phyloP scores from a whole-genome alignment of 371 early-diverging fungal species.

The Mortierella sp. region DNA sequence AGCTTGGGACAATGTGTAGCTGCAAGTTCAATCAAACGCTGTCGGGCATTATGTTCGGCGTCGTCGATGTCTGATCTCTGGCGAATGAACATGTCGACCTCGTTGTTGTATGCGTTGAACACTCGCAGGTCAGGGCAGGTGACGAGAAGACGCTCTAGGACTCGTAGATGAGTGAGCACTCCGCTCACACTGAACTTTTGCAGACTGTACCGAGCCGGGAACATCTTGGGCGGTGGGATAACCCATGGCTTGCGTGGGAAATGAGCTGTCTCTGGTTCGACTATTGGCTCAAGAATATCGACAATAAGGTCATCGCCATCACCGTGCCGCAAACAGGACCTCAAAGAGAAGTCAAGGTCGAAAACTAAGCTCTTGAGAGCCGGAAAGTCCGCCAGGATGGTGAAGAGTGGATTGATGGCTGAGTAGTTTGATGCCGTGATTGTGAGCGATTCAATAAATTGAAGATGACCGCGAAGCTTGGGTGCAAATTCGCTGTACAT shows the following conservation, averaged over 20 bases:
- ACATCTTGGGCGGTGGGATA: constrained; percentile 20
- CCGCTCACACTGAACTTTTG: constrained; percentile 13
- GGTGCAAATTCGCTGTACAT: not conserved
- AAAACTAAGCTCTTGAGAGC: not conserved
- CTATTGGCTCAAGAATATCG: not conserved
- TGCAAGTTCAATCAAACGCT: constrained; percentile 14
- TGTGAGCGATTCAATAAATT: constrained; percentile 10
- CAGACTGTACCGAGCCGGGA: constrained; percentile 28
- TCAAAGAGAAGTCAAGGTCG: too few relatives aligned
- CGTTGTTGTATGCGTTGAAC: constrained; percentile 11
- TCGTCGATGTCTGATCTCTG: not conserved
- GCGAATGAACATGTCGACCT: not conserved
- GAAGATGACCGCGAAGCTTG: not conserved
- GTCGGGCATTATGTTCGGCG: not conserved
- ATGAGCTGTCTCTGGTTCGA: constrained; percentile 34
- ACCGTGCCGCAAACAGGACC: not conserved
- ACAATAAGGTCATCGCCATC: constrained; percentile 19
- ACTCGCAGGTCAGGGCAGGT: constrained; percentile 35
- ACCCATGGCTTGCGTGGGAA: constrained; percentile 25
- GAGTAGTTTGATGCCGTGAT: not conserved
- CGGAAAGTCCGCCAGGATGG: constrained; percentile 12
- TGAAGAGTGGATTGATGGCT: constrained; percentile 7
- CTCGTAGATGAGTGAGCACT: constrained; percentile 7
- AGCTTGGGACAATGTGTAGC: constrained; percentile 21
- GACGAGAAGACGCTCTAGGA: constrained; percentile 28